phyloP scores from a whole-genome alignment of 2,329 filamentous ascomycete genomes.

The Diaporthe sp. region DNA sequence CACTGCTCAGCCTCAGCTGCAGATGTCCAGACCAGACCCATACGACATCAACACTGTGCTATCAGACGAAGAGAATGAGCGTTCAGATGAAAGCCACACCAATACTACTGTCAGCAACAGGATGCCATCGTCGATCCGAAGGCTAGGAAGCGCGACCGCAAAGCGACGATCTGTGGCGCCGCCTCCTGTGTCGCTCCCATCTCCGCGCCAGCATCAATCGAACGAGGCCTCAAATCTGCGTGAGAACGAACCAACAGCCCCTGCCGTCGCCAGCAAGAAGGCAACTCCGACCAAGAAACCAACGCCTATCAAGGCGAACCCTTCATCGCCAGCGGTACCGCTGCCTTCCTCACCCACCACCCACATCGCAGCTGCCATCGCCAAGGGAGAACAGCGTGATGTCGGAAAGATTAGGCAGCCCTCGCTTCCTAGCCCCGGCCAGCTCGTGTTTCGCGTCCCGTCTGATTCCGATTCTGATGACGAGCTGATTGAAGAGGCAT shows the following conservation, averaged over 20 bases:
- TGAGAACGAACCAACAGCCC: not conserved
- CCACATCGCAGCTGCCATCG: constrained; percentile 33
- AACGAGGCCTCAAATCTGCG: not conserved
- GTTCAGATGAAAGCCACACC: not conserved
- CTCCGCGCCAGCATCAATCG: not conserved
- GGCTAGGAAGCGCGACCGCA: constrained; percentile 19
- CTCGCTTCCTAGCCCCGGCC: not conserved
- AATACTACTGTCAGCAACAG: not conserved
- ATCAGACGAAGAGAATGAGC: constrained; percentile 15
- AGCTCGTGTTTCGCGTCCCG: not conserved
- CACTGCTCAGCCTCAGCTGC: not conserved
- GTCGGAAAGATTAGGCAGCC: not conserved
- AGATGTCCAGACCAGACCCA: constrained; percentile 28
- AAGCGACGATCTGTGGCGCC: not conserved
- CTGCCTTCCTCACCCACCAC: constrained; percentile 32
- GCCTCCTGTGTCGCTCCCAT: not conserved
- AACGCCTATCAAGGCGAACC: not conserved
- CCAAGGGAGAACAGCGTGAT: not conserved
- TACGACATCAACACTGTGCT: constrained; percentile 36
- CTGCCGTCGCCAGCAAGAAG: not conserved
- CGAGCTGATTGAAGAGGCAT: constrained; percentile 14
- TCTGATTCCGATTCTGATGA: constrained; percentile 14
- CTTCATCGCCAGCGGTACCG: constrained; percentile 6
- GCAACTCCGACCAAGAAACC: constrained; percentile 17
- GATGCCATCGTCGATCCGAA: constrained; percentile 30